A percentile compares a stretch with the other conserved stretches of the same genome.
These are phyloP conservation scores for Pestalotiopsis sp. DNA, from an alignment of 2,329 filamentous ascomycete species.

Conservation along the genomic window DNA sequence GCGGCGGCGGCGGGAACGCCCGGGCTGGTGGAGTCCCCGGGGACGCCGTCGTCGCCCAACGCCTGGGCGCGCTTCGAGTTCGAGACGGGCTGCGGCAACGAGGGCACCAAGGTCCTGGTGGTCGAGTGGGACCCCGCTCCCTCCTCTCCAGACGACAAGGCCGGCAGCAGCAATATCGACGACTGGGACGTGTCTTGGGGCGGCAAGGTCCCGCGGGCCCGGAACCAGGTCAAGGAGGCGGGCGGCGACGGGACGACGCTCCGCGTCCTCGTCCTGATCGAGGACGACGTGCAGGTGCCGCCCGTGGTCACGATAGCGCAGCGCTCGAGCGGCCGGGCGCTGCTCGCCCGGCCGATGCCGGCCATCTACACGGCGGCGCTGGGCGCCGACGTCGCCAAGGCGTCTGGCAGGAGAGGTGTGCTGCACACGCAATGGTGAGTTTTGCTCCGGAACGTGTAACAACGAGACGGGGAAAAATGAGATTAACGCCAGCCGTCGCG, in stretches of 20 bases:
- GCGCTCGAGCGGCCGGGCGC: conserved; percentile 37
- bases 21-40: conserved; percentile 14
- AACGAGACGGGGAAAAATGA: neutral
- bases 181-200: conserved; percentile 83
- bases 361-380: conserved; percentile 83
- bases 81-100: conserved; percentile 73
- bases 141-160: neutral
- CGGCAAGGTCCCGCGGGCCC: conserved; percentile 65
- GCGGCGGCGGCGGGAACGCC: neutral
- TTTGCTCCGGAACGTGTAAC: neutral
- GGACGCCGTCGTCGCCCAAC: conserved; percentile 23
- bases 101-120: conserved; percentile 91
- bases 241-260: conserved; percentile 44
- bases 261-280: conserved; percentile 80
- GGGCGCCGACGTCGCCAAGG: conserved; percentile 60
- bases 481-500: neutral
- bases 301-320: conserved; percentile 68
- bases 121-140: conserved; percentile 74
- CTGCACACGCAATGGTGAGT: conserved; percentile 76
- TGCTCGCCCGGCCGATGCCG: conserved; percentile 76
- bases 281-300: conserved; percentile 72
- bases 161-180: too few relatives aligned
- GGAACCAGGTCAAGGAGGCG: conserved; percentile 67
- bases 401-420: conserved; percentile 77
- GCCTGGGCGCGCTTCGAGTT: conserved; percentile 89